These are phyloP conservation scores for Penicillium egyptiacum DNA, from an alignment of 495 filamentous ascomycete genomes.

Conservation along the genomic window DNA sequence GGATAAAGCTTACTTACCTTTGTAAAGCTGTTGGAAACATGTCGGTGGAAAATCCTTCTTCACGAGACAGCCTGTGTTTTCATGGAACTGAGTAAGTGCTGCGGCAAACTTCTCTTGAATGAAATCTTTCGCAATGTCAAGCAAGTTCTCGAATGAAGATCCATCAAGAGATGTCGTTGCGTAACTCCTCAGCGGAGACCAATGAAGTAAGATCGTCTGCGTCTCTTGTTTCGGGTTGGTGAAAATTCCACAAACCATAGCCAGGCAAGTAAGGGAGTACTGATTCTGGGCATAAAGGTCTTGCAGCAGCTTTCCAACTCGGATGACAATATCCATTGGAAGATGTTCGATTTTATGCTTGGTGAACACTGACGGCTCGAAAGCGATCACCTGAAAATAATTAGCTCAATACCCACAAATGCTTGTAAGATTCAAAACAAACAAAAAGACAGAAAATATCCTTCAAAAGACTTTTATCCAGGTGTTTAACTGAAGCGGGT, in stretches of 20 bases:
- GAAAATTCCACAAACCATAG: constrained; percentile 11
- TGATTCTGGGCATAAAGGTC: neutral
- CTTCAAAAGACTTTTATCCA: neutral
- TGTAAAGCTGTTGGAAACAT: neutral
- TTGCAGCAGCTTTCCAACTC: constrained; percentile 4
- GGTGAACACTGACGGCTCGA: neutral
- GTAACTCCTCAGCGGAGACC: constrained; percentile 10
- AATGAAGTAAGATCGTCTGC: constrained; percentile 4
- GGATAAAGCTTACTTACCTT: constrained; percentile 7
- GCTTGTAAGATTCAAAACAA: neutral
- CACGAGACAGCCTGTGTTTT: neutral
- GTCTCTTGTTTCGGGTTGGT: constrained; percentile 2
- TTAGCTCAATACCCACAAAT: neutral
- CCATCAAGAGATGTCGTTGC: neutral
- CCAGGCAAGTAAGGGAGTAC: neutral
- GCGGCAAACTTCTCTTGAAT: constrained; percentile 4
- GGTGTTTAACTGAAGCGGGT: neutral
- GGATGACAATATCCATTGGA: constrained; percentile 5
- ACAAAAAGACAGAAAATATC: constrained; percentile 14
- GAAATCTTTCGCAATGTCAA: constrained; percentile 1
- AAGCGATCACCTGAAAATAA: constrained; percentile 1
- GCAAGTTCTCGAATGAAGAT: neutral
- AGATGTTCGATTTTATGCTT: neutral
- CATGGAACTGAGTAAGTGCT: constrained; percentile 4
- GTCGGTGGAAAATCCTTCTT: neutral